Conservation (phyloP, 2,329 filamentous ascomycete genomes). For the Claviceps sp. region DNA sequence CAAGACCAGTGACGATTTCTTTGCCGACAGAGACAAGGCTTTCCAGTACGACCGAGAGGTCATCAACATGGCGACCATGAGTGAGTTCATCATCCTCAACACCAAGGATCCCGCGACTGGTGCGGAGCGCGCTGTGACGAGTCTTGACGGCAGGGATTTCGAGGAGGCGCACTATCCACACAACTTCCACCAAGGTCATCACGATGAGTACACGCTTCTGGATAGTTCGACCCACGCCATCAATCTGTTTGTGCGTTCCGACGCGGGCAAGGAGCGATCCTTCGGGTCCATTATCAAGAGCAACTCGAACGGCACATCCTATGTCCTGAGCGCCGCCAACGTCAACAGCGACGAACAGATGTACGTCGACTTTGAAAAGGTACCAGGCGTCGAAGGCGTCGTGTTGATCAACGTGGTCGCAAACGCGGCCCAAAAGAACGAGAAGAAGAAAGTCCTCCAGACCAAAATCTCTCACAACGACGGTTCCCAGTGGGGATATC, state of each 20-base stretch:
- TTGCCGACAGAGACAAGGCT: constrained; percentile 41
- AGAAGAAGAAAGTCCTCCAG: constrained; percentile 73
- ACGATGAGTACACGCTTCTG: constrained; percentile 80
- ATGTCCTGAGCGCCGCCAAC: constrained; percentile 66
- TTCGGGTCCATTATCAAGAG: constrained; percentile 91
- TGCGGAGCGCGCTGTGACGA: constrained; percentile 65
- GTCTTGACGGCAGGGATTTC: constrained; percentile 71
- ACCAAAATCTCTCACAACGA: constrained; percentile 96
- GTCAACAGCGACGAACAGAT: constrained; percentile 69
- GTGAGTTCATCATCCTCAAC: constrained; percentile 88
- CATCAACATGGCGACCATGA: constrained; percentile 83
- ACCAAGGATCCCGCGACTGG: constrained; percentile 54
- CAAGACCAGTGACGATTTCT: constrained; percentile 67
- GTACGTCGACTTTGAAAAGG: constrained; percentile 94
- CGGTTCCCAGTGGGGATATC: constrained; percentile 69
- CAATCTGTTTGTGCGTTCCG: constrained; percentile 83
- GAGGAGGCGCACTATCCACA: constrained; percentile 75
- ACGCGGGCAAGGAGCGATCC: constrained; percentile 46
- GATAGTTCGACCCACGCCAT: constrained; percentile 91
- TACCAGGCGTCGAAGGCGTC: constrained; percentile 83
- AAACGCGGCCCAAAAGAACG: constrained; percentile 59
- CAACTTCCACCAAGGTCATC: constrained; percentile 66
- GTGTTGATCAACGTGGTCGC: constrained; percentile 73
- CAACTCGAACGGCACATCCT: constrained; percentile 95
- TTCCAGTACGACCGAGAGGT: constrained; percentile 43